phyloP scores from a whole-genome alignment of 352 stramenopile genomes.

The Pythium aquatile region DNA sequence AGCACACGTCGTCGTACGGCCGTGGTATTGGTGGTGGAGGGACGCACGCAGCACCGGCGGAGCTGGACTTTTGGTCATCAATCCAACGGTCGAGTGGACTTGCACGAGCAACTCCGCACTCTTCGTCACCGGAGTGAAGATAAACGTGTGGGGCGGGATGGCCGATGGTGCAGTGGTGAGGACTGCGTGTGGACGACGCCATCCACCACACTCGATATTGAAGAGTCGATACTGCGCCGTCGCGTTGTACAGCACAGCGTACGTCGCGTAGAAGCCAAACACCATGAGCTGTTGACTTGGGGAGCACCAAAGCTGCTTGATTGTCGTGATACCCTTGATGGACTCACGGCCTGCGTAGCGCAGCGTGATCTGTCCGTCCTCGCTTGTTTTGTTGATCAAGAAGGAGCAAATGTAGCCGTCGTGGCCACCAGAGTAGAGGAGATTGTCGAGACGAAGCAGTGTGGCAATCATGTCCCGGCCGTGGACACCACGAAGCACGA shows the following conservation, averaged over 20 bases:
- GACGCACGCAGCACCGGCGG: constrained; percentile 36
- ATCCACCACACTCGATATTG: constrained; percentile 76
- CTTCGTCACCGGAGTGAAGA: constrained; percentile 62
- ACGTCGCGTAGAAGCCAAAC: constrained; percentile 79
- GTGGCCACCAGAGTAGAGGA: constrained; percentile 67
- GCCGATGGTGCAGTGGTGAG: constrained; percentile 21
- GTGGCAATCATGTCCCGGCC: constrained; percentile 69
- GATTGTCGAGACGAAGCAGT: constrained; percentile 35
- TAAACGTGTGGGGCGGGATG: constrained; percentile 53
- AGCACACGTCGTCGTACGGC: constrained; percentile 73
- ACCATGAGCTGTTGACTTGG: constrained; percentile 53
- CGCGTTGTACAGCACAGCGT: constrained; percentile 75
- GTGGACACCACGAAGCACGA: constrained; percentile 53
- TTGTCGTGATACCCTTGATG: constrained; percentile 74
- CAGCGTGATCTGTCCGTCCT: constrained; percentile 34
- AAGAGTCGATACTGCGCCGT: constrained; percentile 74
- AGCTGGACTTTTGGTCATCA: not conserved
- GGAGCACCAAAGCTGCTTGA: constrained; percentile 65
- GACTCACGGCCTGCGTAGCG: constrained; percentile 52
- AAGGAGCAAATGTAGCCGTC: constrained; percentile 82
- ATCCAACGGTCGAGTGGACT: constrained; percentile 54
- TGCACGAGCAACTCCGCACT: constrained; percentile 55
- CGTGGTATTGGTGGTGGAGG: constrained; percentile 67
- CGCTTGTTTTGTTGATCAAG: constrained; percentile 27
- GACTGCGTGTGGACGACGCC: constrained; percentile 75